phyloP scores from a whole-genome alignment of 768 basidiomycete genomes.

The Chalciporus piperatus region DNA sequence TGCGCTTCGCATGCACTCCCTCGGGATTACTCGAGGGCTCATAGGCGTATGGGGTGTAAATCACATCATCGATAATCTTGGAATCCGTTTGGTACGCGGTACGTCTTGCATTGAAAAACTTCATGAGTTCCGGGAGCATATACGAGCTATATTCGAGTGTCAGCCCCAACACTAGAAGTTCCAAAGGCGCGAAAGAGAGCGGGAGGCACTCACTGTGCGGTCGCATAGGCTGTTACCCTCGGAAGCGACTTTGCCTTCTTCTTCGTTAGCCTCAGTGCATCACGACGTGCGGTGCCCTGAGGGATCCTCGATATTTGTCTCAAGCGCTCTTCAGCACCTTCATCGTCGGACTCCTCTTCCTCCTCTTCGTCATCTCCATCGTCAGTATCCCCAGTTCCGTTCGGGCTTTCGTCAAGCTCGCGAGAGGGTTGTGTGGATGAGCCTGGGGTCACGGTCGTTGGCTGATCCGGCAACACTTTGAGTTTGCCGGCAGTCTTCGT shows the following conservation, averaged over 20 bases:
- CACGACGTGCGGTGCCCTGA: slow-evolving; percentile 88
- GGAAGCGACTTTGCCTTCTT: slow-evolving; percentile 91
- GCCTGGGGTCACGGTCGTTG: slow-evolving; percentile 52
- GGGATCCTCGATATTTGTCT: slow-evolving; percentile 88
- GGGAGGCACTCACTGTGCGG: slow-evolving; percentile 61
- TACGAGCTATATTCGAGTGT: slow-evolving; percentile 61
- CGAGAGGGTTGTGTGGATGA: slow-evolving; percentile 28
- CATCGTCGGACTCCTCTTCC: slow-evolving; percentile 48
- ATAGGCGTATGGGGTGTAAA: slow-evolving; percentile 90
- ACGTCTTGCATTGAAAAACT: slow-evolving; percentile 84
- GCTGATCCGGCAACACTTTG: slow-evolving; percentile 85
- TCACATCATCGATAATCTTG: slow-evolving; percentile 87
- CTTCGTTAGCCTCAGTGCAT: slow-evolving; percentile 87
- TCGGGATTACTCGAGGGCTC: slow-evolving; percentile 44
- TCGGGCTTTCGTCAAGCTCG: slow-evolving; percentile 42
- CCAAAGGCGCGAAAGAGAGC: background rate
- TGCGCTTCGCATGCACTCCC: slow-evolving; percentile 27
- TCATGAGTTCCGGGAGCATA: slow-evolving; percentile 81
- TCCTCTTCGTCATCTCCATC: slow-evolving; percentile 69
- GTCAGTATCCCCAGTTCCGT: slow-evolving; percentile 61
- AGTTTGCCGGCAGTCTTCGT: slow-evolving; percentile 84
- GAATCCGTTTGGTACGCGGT: slow-evolving; percentile 83
- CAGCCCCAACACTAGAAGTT: background rate
- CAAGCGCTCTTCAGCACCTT: slow-evolving; percentile 55
- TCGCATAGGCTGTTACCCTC: slow-evolving; percentile 94